Evolutionary conservation across 2,329 filamentous ascomycete genomes (phyloP), one percentile per base, ranked within the genome.

Genomic region (Aspergillus fijiensis): DNA sequence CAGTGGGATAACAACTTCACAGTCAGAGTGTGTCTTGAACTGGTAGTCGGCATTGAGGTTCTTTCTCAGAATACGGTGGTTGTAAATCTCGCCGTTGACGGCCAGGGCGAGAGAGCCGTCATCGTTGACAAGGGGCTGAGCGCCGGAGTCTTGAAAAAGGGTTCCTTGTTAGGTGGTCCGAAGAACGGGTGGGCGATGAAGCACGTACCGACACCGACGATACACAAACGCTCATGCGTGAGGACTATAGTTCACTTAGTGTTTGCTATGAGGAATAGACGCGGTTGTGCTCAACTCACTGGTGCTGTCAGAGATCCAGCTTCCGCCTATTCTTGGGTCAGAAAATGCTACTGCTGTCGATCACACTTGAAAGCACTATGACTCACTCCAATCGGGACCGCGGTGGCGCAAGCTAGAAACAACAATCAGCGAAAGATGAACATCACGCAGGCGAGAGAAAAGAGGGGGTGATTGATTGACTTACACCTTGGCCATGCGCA

Each of bases 21-120:
- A 99, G 75, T 99, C 95, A 42, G 94, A 98, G 74, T 95, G 90
- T 67, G 95, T 99, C 88, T 97, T 97, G 88, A 98, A 99, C 79
- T 93, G 89, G 80, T 97, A 97, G 42, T 88, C 85, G 62, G 83
- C 87, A 80, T 91, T 91, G 71, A 97, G 82, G 70, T 83, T 83
- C 81, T 97, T 98, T 75, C 95, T 89, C 73, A 99, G 84, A 72
- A 96, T 86, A 75, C 94, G 90, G 82, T 99, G 95, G 87, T 99
- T 99, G 85, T 99, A 99, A 77, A 99, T 99, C 78, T 99, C 95
- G 80, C 95, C 95, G 79, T 99, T 99, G 86, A 98, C 95, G 66
- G 95, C 94, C 63, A 99, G 87, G 65, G 94, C 88, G 71, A 99
- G 89, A 70, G 84, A 89, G 67, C 88, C 89, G 76, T 98, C 94